Evolutionary conservation across 2,329 filamentous ascomycete species (phyloP).

Genomic region (Periconia sp.): DNA sequence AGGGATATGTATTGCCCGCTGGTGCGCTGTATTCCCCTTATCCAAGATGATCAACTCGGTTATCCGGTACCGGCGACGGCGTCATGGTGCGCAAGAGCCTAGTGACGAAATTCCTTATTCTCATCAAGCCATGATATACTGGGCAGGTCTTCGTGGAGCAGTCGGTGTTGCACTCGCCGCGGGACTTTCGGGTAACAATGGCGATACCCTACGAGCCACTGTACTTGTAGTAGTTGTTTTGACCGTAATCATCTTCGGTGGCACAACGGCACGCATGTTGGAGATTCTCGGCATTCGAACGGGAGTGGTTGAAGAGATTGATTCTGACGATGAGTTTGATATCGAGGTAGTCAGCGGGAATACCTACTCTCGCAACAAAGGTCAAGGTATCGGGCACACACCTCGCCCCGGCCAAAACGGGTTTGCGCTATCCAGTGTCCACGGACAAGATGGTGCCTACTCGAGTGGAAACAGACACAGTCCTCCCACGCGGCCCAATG

Average conservation of each 20-base stretch:
- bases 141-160: conserved; percentile 92
- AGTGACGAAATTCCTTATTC: conserved; percentile 89
- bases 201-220: conserved; percentile 82
- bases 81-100: conserved; percentile 69
- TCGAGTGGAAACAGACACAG: conserved; percentile 61
- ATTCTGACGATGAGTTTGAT: conserved; percentile 98
- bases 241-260: conserved; percentile 98
- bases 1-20: conserved; percentile 89
- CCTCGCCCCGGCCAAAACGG: conserved; percentile 61
- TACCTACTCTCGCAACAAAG: conserved; percentile 79
- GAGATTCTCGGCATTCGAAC: conserved; percentile 97
- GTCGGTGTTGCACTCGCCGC: conserved; percentile 94
- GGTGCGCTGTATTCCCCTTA: conserved; percentile 91
- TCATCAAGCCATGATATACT: conserved; percentile 99
- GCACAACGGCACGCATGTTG: conserved; percentile 95
- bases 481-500: conserved; percentile 43
- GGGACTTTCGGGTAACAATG: conserved; percentile 79
- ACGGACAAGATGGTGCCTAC: conserved; percentile 58
- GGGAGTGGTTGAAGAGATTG: conserved; percentile 93
- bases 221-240: conserved; percentile 97
- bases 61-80: conserved; percentile 79
- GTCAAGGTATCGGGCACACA: conserved; percentile 74
- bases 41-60: conserved; percentile 90
- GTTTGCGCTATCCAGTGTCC: conserved; percentile 56
- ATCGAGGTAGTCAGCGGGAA: conserved; percentile 73